A percentile compares a stretch with the other conserved stretches of the same genome.
phyloP scores from a whole-genome alignment of 352 stramenopile genomes.

The Phytophthora pinifolia region DNA sequence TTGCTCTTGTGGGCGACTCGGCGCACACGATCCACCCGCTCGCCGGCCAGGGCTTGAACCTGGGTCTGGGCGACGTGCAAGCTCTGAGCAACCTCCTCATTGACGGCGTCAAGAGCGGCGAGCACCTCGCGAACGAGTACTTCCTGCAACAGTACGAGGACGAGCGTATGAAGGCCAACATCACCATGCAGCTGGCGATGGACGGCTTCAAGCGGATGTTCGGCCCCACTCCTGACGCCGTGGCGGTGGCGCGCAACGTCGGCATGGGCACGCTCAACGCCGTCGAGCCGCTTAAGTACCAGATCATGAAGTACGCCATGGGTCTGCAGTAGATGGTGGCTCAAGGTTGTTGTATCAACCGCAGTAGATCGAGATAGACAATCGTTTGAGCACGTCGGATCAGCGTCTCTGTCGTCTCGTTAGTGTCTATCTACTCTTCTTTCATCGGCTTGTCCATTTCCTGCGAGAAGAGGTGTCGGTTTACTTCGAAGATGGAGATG shows the following conservation, averaged over 20 bases:
- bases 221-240: constrained; percentile 62
- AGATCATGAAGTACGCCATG: constrained; percentile 91
- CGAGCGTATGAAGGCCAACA: constrained; percentile 84
- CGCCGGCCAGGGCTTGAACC: constrained; percentile 95
- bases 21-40: constrained; percentile 97
- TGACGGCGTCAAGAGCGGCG: constrained; percentile 75
- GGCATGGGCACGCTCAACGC: constrained; percentile 88
- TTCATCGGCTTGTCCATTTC: constrained; percentile 21
- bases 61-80: constrained; percentile 92
- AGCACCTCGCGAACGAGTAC: constrained; percentile 73
- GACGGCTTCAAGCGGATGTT: constrained; percentile 91
- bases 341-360: constrained; percentile 8
- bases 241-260: constrained; percentile 80
- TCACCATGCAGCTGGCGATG: constrained; percentile 84
- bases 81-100: constrained; percentile 72
- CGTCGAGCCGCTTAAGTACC: constrained; percentile 86
- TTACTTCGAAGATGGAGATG: constrained; percentile 76
- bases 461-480: constrained; percentile 51
- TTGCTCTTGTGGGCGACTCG: constrained; percentile 94
- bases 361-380: constrained; percentile 10
- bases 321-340: constrained; percentile 39
- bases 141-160: constrained; percentile 88
- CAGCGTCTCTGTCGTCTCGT: constrained; percentile 23
- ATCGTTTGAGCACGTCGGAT: constrained; percentile 23
- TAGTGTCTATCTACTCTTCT: constrained; percentile 18